Base-by-base conservation (phyloP, 2,329 filamentous ascomycete species). In the Rhynchosporium agropyri region DNA sequence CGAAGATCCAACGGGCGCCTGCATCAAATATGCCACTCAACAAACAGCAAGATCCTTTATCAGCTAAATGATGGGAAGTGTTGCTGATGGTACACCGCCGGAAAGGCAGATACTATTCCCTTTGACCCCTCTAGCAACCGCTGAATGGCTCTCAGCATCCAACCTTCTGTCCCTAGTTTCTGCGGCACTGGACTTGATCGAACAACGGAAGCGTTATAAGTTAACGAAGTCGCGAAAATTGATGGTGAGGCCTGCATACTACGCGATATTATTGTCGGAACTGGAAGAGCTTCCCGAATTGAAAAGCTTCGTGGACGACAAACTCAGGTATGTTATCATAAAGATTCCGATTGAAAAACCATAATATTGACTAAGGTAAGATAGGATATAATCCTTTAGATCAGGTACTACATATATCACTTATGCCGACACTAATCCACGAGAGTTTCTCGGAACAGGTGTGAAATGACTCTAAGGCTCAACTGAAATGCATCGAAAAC, bases 51-150 rank as follows among this genome's bases (percentile, higher is more conserved):
- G 63, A 61, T 45, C 62, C 60, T 67, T 62, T 4, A 67, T 64
- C 46, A 57, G 55, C 63, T 54, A 50, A 68, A 66, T 48, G 68
- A 68, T 68, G 57, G 68, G 66, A 68, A 48, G 67, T 54, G 60
- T 61, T 69, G 63, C 66, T 51, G 61, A 67, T 63, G 46, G 61
- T 13, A 65, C 63, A 67, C 67, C 61, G 20, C 64, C 48, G 60
- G 64, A 64, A 66, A 64, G 65, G 65, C 62, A 69, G 62, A 68
- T 65, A 57, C 50, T 1, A 61, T 67, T 65, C 49, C 61, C 63
- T 67, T 63, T 67, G 58, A 64, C 60, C 65, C 65, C 65, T 68
- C 65, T 56, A 67, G 67, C 57, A 61, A 67, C 63, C 33, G 49
- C 67, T 65, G 42, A 63, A 61, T 59, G 9, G 55, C 61, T 26